Evolutionary conservation across 768 basidiomycete species (phyloP), one percentile per base, ranked within the genome.

Genomic region (Termitomyces sp.): DNA sequence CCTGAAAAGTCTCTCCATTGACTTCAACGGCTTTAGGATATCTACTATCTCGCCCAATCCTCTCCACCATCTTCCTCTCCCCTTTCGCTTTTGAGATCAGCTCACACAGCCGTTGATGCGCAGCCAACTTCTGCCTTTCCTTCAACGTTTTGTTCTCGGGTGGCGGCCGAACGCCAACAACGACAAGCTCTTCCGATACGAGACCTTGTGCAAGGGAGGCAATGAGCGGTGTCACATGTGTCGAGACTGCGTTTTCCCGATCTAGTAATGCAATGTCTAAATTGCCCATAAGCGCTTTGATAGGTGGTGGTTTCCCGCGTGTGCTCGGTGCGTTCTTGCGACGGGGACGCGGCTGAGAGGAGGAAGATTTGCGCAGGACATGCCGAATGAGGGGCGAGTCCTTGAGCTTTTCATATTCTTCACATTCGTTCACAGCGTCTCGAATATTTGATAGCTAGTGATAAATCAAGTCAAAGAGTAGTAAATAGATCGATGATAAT

Each of bases 151-250:
- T 73, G 32, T 75, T 67, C 2, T 67, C 64, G 1, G 66, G 68
- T 1, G 65, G 65, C 1, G 79, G 81, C 0, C 66, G 77, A 0
- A 79, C 73, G 4, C 84, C 90, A 8, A 90, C 71, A 1, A 90
- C 81, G 7, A 72, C 61, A 4, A 91, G 70, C 1, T 73, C 71
- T 62, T 89, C 89, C 24, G 75, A 77, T 55, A 90, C 85, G 0
- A 82, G 76, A 0, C 80, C 79, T 8, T 68, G 36, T 0, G 87
- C 83, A 8, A 91, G 70, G 9, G 72, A 66, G 6, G 78, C 79
- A 48, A 92, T 85, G 20, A 78, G 75, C 0, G 84, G 84, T 0
- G 89, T 91, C 8, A 92, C 88, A 51, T 83, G 82, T 0, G 89
- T 90, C 5, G 75, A 72, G 18, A 71, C 80, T 64, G 85, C 84